Conservation (phyloP, 164 flowering plant species). For the Magnolia officinalis region DNA sequence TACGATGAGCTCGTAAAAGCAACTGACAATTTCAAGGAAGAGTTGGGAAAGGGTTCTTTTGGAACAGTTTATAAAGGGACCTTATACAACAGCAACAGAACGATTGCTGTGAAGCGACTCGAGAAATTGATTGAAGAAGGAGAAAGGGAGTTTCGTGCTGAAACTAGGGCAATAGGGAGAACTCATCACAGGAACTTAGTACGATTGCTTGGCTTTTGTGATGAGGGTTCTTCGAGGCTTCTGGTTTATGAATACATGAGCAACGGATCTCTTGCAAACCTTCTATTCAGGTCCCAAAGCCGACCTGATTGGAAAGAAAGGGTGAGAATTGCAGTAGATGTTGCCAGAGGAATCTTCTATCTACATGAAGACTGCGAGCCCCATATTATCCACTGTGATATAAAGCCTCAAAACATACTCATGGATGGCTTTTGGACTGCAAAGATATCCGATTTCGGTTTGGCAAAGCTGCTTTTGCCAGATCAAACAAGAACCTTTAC, state of each 20-base stretch:
- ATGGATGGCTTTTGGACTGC: slow-evolving; percentile 18
- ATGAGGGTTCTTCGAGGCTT: slow-evolving; percentile 8
- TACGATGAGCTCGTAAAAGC: neutral
- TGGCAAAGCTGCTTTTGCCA: slow-evolving; percentile 14
- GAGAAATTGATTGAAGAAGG: slow-evolving; percentile 16
- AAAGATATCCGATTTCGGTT: slow-evolving; percentile 20
- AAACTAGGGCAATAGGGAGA: slow-evolving; percentile 15
- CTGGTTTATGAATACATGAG: slow-evolving; percentile 23
- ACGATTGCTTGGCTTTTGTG: slow-evolving; percentile 17
- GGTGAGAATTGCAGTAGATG: slow-evolving; percentile 12
- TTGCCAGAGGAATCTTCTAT: slow-evolving; percentile 22
- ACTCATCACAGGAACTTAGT: slow-evolving; percentile 29
- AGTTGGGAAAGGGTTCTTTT: slow-evolving; percentile 14
- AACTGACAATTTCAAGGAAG: neutral
- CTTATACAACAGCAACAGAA: neutral
- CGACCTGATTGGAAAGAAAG: slow-evolving; percentile 18
- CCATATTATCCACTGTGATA: slow-evolving; percentile 20
- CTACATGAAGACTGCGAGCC: slow-evolving; percentile 22
- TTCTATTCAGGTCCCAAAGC: slow-evolving; percentile 8
- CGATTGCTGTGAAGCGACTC: slow-evolving; percentile 18
- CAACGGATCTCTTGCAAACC: slow-evolving; percentile 17
- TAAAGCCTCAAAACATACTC: slow-evolving; percentile 25
- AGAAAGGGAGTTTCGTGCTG: slow-evolving; percentile 22
- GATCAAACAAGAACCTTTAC: slow-evolving; percentile 13
- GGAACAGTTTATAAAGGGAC: slow-evolving; percentile 16